Evolutionary conservation across 1,139 yeast species (phyloP).

Genomic region (Candida sp.): DNA sequence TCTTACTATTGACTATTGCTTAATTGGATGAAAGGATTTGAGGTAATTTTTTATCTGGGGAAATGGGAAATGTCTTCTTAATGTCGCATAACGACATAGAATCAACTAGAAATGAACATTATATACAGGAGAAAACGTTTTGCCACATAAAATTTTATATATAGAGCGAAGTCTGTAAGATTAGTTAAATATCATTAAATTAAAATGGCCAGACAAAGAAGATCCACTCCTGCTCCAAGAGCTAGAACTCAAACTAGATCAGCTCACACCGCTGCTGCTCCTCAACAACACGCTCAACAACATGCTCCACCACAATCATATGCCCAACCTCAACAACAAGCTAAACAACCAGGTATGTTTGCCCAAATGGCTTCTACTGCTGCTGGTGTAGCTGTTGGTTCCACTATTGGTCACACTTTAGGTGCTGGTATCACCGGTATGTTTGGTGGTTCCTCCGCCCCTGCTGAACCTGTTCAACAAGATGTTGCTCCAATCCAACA

Average conservation of each 20-base stretch:
- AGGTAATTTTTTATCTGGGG: too few species aligned
- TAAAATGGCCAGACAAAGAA: conserved; percentile 60
- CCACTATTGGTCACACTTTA: conserved; percentile 92
- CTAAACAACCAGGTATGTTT: conserved; percentile 74
- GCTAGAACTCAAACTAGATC: conserved; percentile 56
- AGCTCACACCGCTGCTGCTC: conserved; percentile 74
- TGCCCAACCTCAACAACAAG: conserved; percentile 38
- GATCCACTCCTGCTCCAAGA: conserved; percentile 62
- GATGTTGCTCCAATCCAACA: conserved; percentile 37
- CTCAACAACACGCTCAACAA: conserved; percentile 19
- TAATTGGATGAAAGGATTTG: too few species aligned
- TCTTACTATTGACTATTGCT: too few species aligned
- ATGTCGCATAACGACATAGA: too few species aligned
- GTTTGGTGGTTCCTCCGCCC: conserved; percentile 78
- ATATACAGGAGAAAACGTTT: background rate
- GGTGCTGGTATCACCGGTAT: conserved; percentile 91
- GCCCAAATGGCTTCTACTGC: conserved; percentile 99
- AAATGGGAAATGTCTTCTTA: too few species aligned
- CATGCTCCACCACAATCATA: conserved; percentile 11
- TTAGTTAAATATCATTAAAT: too few species aligned
- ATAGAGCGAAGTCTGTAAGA: background rate
- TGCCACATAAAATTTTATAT: background rate
- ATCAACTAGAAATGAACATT: background rate
- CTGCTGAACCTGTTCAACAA: conserved; percentile 48
- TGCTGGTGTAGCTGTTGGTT: conserved; percentile 99